A percentile compares a stretch with the other conserved stretches of the same genome.
These are phyloP conservation scores for Gloeophyllum trabeum DNA, from an alignment of 768 basidiomycete genomes.

Conservation along the genomic window DNA sequence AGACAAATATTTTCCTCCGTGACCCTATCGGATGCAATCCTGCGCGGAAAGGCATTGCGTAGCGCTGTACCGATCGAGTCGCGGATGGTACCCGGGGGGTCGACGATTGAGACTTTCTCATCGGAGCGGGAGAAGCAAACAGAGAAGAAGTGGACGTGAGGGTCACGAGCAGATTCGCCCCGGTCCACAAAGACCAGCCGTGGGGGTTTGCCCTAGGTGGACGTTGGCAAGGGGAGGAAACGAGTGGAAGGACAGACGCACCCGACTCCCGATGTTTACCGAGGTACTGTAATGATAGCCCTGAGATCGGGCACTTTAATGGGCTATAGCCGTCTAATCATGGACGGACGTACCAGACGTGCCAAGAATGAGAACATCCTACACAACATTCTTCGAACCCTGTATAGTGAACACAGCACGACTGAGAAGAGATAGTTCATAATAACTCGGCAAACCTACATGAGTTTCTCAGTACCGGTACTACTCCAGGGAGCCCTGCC, in stretches of 20 bases:
- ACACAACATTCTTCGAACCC: conserved; percentile 36
- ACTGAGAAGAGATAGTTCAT: neutral
- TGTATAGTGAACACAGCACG: neutral
- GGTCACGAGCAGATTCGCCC: conserved; percentile 23
- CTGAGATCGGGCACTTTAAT: too few species aligned
- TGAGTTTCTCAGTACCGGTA: conserved; percentile 36
- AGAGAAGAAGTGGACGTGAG: conserved; percentile 45
- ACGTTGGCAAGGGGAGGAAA: conserved; percentile 2
- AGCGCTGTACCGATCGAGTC: conserved; percentile 26
- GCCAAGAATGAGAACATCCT: conserved; percentile 51
- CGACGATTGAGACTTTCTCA: conserved; percentile 35
- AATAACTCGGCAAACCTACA: conserved; percentile 29
- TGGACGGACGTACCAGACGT: conserved; percentile 36
- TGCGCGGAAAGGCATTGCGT: conserved; percentile 29
- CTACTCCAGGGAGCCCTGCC: conserved; percentile 59
- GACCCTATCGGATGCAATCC: conserved; percentile 21
- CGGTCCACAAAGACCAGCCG: conserved; percentile 58
- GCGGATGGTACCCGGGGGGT: conserved; percentile 26
- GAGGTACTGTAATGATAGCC: conserved; percentile 62
- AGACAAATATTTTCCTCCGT: neutral
- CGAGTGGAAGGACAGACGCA: conserved; percentile 18
- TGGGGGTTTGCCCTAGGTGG: conserved; percentile 30
- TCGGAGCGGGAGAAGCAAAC: conserved; percentile 54
- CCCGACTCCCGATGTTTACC: conserved; percentile 44
- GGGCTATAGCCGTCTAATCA: too few species aligned